phyloP scores from a whole-genome alignment of 805 yeast species.

The Candida parachauliodes region DNA sequence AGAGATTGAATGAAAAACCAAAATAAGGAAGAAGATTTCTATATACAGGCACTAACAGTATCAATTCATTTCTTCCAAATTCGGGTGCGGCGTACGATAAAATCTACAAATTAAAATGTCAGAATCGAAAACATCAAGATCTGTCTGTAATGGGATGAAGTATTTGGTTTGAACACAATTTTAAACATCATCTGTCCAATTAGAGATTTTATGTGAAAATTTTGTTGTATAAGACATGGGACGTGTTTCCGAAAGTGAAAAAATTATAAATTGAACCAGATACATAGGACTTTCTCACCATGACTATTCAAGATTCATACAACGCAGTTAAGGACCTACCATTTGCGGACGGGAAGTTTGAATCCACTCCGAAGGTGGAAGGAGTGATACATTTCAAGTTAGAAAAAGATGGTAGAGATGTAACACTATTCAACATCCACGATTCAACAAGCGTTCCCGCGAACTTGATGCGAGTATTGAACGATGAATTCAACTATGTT shows the following conservation, averaged over 20 bases:
- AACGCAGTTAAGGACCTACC: conserved; percentile 22
- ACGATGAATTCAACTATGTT: conserved; percentile 56
- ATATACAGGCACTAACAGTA: conserved; percentile 2
- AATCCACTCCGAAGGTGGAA: conserved; percentile 25
- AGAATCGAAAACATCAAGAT: too few relatives aligned
- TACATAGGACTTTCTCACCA: too few relatives aligned
- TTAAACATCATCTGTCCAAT: too few relatives aligned
- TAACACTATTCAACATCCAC: conserved; percentile 62
- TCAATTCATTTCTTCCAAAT: too few relatives aligned
- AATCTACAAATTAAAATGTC: too few relatives aligned
- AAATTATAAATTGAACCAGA: too few relatives aligned
- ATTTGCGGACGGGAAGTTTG: conserved; percentile 28
- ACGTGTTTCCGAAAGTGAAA: conserved; percentile 1
- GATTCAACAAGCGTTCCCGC: conserved; percentile 46
- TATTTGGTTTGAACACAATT: too few relatives aligned
- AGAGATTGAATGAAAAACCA: not conserved
- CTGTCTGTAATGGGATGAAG: too few relatives aligned
- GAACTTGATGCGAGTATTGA: conserved; percentile 44
- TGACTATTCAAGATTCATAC: conserved; percentile 6
- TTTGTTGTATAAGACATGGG: too few relatives aligned
- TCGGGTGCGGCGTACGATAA: too few relatives aligned
- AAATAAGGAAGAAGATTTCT: not conserved
- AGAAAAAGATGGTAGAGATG: conserved; percentile 38
- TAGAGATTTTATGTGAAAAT: too few relatives aligned
- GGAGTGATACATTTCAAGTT: conserved; percentile 36